Conservation (phyloP, 805 yeast species). For the Candida maltosa region DNA sequence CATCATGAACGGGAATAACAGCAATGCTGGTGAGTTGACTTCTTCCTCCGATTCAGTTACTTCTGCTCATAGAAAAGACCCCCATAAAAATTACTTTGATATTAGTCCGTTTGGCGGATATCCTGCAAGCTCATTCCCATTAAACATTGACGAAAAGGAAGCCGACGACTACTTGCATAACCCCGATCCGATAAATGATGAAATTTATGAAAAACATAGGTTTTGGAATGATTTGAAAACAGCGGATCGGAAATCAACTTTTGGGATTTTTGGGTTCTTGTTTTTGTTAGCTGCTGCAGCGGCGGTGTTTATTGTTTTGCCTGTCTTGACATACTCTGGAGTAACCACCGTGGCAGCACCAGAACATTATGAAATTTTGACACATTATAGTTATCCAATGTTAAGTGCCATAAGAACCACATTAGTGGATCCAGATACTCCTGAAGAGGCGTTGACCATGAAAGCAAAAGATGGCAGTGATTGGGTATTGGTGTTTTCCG, state of each 20-base stretch:
- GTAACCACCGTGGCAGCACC: slow-evolving; percentile 29
- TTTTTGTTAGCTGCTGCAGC: slow-evolving; percentile 57
- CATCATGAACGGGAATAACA: background rate
- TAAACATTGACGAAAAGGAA: slow-evolving; percentile 88
- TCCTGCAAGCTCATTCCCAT: slow-evolving; percentile 89
- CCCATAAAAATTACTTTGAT: slow-evolving; percentile 32
- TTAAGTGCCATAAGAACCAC: slow-evolving; percentile 32
- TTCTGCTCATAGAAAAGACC: background rate
- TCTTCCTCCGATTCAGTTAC: background rate
- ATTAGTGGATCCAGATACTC: slow-evolving; percentile 42
- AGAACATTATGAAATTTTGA: slow-evolving; percentile 39
- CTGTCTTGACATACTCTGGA: slow-evolving; percentile 83
- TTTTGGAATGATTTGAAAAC: slow-evolving; percentile 60
- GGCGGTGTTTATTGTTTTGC: slow-evolving; percentile 70
- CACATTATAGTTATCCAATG: slow-evolving; percentile 40
- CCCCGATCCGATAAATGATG: slow-evolving; percentile 94
- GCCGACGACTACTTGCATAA: slow-evolving; percentile 93
- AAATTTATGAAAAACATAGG: slow-evolving; percentile 71
- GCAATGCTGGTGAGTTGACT: background rate
- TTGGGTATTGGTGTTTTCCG: slow-evolving; percentile 39
- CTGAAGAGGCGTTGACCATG: slow-evolving; percentile 22
- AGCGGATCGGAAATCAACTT: slow-evolving; percentile 60
- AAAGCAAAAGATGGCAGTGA: slow-evolving; percentile 23
- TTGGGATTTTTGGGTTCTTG: slow-evolving; percentile 60
- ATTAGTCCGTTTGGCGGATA: slow-evolving; percentile 96